phyloP scores from a whole-genome alignment of 2,329 filamentous ascomycete species.

The Rhytidhysteron rufulum region DNA sequence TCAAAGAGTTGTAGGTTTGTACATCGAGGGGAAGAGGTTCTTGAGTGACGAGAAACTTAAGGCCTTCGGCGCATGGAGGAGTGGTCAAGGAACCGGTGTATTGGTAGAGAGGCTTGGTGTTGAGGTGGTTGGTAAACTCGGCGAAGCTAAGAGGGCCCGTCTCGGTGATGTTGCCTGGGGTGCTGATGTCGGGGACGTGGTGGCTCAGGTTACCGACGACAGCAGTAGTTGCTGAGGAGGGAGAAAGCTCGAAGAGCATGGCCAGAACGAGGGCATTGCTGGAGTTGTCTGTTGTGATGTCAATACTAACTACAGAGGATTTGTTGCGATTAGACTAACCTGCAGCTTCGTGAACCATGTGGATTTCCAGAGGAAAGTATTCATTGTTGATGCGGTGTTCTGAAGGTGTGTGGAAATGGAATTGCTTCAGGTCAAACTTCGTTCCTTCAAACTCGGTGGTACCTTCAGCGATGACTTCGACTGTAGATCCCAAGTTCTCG shows the following conservation, averaged over 20 bases:
- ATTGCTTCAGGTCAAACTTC: constrained; percentile 49
- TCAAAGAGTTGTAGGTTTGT: constrained; percentile 49
- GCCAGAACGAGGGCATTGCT: constrained; percentile 38
- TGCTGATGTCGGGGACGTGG: constrained; percentile 37
- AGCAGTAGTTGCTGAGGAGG: constrained; percentile 25
- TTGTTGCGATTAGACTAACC: constrained; percentile 25
- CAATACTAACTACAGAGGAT: not conserved
- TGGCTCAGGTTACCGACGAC: constrained; percentile 26
- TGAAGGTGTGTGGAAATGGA: constrained; percentile 59
- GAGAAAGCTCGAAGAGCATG: constrained; percentile 41
- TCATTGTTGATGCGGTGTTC: constrained; percentile 54
- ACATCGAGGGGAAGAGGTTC: constrained; percentile 48
- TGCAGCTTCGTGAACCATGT: constrained; percentile 56
- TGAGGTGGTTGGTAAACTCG: constrained; percentile 36
- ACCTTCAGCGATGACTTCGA: constrained; percentile 54
- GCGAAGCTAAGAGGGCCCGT: constrained; percentile 42
- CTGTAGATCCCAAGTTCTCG: constrained; percentile 56
- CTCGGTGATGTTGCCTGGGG: constrained; percentile 36
- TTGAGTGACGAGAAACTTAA: constrained; percentile 52
- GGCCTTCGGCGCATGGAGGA: constrained; percentile 57
- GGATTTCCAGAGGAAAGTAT: constrained; percentile 47
- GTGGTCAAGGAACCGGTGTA: constrained; percentile 61
- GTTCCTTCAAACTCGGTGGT: constrained; percentile 40
- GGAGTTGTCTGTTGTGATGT: constrained; percentile 20
- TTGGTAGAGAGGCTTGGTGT: constrained; percentile 40